phyloP scores from a whole-genome alignment of 139 green algal species.

The Coelastrella sp. region DNA sequence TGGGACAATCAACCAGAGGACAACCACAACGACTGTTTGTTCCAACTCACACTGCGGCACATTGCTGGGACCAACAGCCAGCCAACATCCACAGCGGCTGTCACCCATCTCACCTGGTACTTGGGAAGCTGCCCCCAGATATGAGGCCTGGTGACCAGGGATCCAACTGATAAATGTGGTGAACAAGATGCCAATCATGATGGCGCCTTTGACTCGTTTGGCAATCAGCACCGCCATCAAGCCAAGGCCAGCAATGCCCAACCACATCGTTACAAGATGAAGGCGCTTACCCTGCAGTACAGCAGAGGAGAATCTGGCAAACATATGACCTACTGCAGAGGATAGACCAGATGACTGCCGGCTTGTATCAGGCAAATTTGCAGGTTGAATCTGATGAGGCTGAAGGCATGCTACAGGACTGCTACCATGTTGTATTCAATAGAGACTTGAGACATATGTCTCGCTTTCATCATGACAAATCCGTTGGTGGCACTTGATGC shows the following conservation, averaged over 20 bases:
- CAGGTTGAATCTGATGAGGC: too few species aligned
- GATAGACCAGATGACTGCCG: neutral
- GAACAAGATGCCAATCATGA: conserved; percentile 84
- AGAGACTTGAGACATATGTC: too few species aligned
- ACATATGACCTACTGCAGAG: neutral
- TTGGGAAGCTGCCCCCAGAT: conserved; percentile 65
- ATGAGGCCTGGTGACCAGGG: conserved; percentile 56
- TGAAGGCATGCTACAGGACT: too few species aligned
- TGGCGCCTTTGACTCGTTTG: conserved; percentile 70
- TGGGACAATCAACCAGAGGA: too few species aligned
- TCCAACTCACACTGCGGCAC: too few species aligned
- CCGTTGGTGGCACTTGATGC: too few species aligned
- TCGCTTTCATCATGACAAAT: too few species aligned
- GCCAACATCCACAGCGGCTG: too few species aligned
- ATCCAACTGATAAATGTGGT: conserved; percentile 86
- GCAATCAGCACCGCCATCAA: conserved; percentile 78
- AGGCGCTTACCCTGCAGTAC: conserved; percentile 19
- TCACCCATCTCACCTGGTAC: conserved; percentile 60
- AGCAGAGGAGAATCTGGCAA: neutral
- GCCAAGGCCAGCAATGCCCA: conserved; percentile 78
- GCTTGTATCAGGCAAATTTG: too few species aligned
- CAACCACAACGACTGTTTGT: too few species aligned
- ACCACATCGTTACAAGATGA: conserved; percentile 63
- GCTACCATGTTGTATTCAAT: too few species aligned
- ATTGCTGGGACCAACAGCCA: too few species aligned